Base-by-base conservation (phyloP, 2,329 filamentous ascomycete species). In the Fusarium tuaranense region DNA sequence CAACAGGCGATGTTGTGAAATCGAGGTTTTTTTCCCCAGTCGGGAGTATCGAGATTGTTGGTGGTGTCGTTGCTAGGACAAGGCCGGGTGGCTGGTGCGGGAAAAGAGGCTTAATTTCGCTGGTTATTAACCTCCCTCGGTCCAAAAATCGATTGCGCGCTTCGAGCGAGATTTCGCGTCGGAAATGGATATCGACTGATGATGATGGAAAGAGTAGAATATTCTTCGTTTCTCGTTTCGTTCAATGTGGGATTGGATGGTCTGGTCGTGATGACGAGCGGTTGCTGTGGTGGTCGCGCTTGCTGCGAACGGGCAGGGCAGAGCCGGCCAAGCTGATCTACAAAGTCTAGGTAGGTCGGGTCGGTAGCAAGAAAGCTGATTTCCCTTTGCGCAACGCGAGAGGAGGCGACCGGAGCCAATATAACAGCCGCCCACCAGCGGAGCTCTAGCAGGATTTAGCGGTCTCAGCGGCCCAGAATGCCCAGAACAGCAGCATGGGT, bases 31-130 rank as follows among this genome's bases (percentile, higher is more conserved):
- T 67, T 46, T 13, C 55, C 70, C 70, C 68, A 65, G 70, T 69
- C 64, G 38, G 65, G 61, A 48, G 63, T 73, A 70, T 73, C 59
- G 70, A 69, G 71, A 68, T 74, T 74, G 72, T 68, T 60, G 51
- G 72, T 68, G 41, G 20, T 20, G 71, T 71, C 68, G 73, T 75
- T 75, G 70, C 73, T 75, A 61, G 73, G 73, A 71, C 69, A 44
- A 72, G 55, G 61, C 64, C 65, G 65, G 73, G 73, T 75, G 73
- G 73, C 73, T 75, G 73, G 73, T 76, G 63, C 62, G 69, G 72
- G 69, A 64, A 48, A 67, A 62, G 25, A 74, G 70, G 38, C 70
- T 64, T 65, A 75, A 75, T 75, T 76, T 75, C 73, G 68, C 73
- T 57, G 73, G 63, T 68, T 73, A 68, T 68, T 73, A 68, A 67